A percentile compares a stretch with the other conserved stretches of the same genome.
Conservation (phyloP, 441 rosid genomes). For the Aleurites moluccanus region DNA sequence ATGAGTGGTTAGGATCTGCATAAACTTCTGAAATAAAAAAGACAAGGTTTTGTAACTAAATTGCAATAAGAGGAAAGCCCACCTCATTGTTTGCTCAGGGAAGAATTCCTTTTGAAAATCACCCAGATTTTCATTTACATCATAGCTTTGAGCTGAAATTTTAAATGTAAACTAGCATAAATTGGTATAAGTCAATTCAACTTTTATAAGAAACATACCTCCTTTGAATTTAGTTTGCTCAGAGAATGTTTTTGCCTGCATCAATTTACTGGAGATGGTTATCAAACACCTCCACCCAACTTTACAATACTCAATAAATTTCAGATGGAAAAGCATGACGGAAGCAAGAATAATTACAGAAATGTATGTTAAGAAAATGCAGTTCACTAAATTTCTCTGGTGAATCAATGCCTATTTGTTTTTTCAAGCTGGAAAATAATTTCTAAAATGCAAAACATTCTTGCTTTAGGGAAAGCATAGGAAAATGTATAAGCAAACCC, state of each 20-base stretch:
- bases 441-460: background rate
- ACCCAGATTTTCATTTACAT: background rate
- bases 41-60: conserved; percentile 9
- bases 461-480: background rate
- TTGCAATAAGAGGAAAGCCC: conserved; percentile 20
- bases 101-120: conserved; percentile 7
- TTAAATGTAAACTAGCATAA: background rate
- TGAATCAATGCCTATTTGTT: background rate
- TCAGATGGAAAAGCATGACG: background rate
- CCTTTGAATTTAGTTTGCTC: conserved; percentile 90
- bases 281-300: conserved; percentile 17
- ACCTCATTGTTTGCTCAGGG: background rate
- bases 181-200: background rate
- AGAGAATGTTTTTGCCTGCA: conserved; percentile 80
- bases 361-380: background rate
- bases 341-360: background rate
- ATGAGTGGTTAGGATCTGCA: conserved; percentile 84
- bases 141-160: background rate
- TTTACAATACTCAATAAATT: background rate
- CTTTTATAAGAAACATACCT: conserved; percentile 45
- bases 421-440: background rate
- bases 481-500: background rate
- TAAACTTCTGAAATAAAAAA: conserved; percentile 68
- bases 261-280: conserved; percentile 15
- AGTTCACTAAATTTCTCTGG: background rate